A percentile compares a stretch with the other conserved stretches of the same genome.
Conservation (phyloP, 2,329 filamentous ascomycete species). For the Hypoxylon rubiginosum region DNA sequence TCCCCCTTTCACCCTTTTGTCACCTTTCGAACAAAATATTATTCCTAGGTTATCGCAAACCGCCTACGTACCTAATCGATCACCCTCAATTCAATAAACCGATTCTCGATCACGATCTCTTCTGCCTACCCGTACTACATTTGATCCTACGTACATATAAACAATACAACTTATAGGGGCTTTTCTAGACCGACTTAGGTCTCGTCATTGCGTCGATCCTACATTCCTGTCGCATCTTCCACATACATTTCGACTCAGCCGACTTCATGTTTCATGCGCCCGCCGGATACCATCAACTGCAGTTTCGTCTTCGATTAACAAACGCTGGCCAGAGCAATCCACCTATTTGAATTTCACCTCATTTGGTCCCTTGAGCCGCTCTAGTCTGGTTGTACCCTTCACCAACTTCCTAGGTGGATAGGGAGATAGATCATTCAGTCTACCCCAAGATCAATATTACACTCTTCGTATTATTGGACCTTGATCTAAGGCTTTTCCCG, state of each 20-base stretch:
- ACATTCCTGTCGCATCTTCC: conserved; percentile 42
- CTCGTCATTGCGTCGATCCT: conserved; percentile 34
- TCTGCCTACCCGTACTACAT: conserved; percentile 8
- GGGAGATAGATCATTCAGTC: conserved; percentile 9
- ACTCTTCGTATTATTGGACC: conserved; percentile 3
- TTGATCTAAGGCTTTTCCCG: conserved; percentile 1
- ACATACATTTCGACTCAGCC: conserved; percentile 31
- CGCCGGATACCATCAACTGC: conserved; percentile 16
- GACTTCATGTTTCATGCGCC: conserved; percentile 47
- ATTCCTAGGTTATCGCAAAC: conserved; percentile 7
- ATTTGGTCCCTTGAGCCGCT: conserved; percentile 1
- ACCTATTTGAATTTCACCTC: conserved; percentile 18
- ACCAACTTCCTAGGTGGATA: conserved; percentile 6
- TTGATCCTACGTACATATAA: conserved; percentile 5
- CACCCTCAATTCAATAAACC: conserved; percentile 18
- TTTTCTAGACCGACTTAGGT: conserved; percentile 7
- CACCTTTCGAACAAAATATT: conserved; percentile 13
- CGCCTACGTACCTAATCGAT: conserved; percentile 4
- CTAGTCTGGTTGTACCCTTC: conserved; percentile 10
- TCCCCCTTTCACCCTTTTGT: conserved; percentile 17
- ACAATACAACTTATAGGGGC: conserved; percentile 12
- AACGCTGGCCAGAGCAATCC: background rate
- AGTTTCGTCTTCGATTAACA: conserved; percentile 17
- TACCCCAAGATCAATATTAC: conserved; percentile 2
- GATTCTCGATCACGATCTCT: conserved; percentile 13